These are phyloP conservation scores for Leccinum subspadiceum DNA, from an alignment of 1,284 basidiomycete species.

Conservation along the genomic window DNA sequence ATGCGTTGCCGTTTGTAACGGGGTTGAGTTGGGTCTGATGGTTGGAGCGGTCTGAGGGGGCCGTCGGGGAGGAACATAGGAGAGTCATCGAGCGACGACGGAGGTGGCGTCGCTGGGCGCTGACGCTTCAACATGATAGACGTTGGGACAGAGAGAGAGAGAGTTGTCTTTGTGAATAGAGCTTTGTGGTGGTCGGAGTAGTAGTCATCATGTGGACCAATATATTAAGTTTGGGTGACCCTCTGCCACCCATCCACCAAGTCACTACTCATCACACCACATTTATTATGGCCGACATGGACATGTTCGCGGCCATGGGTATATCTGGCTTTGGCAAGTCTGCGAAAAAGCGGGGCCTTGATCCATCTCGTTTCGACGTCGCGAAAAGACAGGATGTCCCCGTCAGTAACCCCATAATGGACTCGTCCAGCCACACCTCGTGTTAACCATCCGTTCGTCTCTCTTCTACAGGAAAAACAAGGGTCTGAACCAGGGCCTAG, in stretches of 20 bases:
- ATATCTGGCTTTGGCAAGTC: constrained; percentile 78
- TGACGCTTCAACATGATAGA: constrained; percentile 66
- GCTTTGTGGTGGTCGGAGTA: constrained; percentile 22
- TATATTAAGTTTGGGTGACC: constrained; percentile 7
- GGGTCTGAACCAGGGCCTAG: constrained; percentile 19
- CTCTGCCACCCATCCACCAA: constrained; percentile 18
- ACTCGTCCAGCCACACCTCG: constrained; percentile 13
- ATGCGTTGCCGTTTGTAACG: constrained; percentile 46
- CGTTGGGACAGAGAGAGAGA: constrained; percentile 3
- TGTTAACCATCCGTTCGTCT: constrained; percentile 18
- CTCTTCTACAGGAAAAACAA: constrained; percentile 14
- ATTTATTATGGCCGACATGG: constrained; percentile 55
- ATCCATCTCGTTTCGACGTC: constrained; percentile 72
- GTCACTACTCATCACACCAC: neutral
- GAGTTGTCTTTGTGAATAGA: constrained; percentile 1
- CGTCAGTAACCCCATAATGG: constrained; percentile 12
- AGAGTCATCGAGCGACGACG: constrained; percentile 40
- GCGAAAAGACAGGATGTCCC: constrained; percentile 57
- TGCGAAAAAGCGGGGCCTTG: constrained; percentile 60
- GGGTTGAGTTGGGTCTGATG: constrained; percentile 17
- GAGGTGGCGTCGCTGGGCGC: constrained; percentile 51
- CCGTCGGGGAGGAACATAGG: constrained; percentile 29
- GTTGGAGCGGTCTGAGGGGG: constrained; percentile 18
- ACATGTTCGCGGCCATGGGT: constrained; percentile 77
- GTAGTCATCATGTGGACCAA: neutral